Percentiles rank a stretch among this genome's conserved stretches.
Conservation (phyloP, 2,329 filamentous ascomycete genomes). For the Clonostachys sp. region DNA sequence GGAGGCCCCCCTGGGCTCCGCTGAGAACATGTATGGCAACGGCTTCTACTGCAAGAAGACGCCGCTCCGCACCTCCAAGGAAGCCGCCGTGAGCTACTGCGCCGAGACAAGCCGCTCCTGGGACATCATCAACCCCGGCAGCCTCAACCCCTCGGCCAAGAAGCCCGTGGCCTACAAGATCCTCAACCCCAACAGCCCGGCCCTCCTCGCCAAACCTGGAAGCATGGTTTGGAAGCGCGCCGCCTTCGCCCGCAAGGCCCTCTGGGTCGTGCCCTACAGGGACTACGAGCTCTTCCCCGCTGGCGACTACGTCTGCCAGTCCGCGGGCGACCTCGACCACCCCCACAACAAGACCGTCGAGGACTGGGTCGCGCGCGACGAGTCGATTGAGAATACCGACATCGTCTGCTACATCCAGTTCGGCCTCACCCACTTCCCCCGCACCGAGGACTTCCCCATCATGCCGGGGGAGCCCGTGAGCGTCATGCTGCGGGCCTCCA, state of each 20-base stretch:
- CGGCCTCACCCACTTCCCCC: constrained; percentile 47
- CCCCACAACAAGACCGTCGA: constrained; percentile 30
- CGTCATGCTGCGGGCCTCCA: constrained; percentile 41
- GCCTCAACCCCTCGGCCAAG: constrained; percentile 40
- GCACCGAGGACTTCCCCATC: constrained; percentile 53
- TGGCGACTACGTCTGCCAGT: constrained; percentile 57
- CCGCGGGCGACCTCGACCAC: constrained; percentile 37
- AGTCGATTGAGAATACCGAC: constrained; percentile 49
- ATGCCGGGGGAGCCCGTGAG: constrained; percentile 54
- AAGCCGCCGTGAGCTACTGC: constrained; percentile 14
- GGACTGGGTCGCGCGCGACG: constrained; percentile 40
- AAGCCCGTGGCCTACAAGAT: constrained; percentile 38
- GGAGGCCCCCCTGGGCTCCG: constrained; percentile 58
- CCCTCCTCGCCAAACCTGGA: constrained; percentile 45
- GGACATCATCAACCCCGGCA: constrained; percentile 41
- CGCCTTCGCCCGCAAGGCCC: constrained; percentile 52
- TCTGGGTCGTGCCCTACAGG: constrained; percentile 52
- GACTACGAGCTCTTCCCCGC: constrained; percentile 57
- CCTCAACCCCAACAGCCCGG: constrained; percentile 5
- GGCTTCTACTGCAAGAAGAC: constrained; percentile 51
- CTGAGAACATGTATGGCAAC: constrained; percentile 70
- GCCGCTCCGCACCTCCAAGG: constrained; percentile 11
- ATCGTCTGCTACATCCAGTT: constrained; percentile 54
- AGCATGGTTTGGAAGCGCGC: constrained; percentile 53
- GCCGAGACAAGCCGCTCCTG: constrained; percentile 13